Conservation (phyloP, 2,329 filamentous ascomycete genomes). For the Cladosporium austrohemisphaericum region DNA sequence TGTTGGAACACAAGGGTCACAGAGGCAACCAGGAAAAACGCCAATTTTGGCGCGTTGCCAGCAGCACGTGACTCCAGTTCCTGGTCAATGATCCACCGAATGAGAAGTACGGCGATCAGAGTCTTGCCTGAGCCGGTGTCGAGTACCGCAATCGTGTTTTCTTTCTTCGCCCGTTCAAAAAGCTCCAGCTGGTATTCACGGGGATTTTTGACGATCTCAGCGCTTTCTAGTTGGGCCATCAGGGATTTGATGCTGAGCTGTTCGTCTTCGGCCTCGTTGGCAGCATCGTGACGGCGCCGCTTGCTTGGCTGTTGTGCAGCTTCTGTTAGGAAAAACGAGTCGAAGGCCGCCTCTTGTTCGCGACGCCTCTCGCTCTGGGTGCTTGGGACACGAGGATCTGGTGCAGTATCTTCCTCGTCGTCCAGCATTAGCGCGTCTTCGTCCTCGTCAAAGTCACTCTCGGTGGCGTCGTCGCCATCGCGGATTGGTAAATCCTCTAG, state of each 20-base stretch:
- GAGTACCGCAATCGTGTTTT: slow-evolving; percentile 88
- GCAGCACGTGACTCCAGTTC: slow-evolving; percentile 67
- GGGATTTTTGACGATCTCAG: slow-evolving; percentile 67
- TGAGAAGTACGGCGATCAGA: slow-evolving; percentile 82
- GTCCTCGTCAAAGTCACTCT: too few relatives aligned
- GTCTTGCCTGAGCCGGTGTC: slow-evolving; percentile 97
- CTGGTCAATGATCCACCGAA: slow-evolving; percentile 70
- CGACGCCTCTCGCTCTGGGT: slow-evolving; percentile 36
- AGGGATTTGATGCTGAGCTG: slow-evolving; percentile 52
- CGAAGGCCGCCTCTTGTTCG: slow-evolving; percentile 42
- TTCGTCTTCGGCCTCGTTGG: slow-evolving; percentile 37
- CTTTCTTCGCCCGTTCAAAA: slow-evolving; percentile 77
- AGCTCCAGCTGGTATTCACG: slow-evolving; percentile 90
- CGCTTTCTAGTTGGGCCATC: slow-evolving; percentile 50
- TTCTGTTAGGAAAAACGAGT: slow-evolving; percentile 40
- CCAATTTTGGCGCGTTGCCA: slow-evolving; percentile 60
- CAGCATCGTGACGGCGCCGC: slow-evolving; percentile 26
- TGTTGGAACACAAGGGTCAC: slow-evolving; percentile 91
- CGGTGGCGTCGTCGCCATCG: not conserved
- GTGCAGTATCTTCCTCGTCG: slow-evolving; percentile 19
- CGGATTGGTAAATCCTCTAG: too few relatives aligned
- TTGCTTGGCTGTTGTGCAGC: slow-evolving; percentile 39
- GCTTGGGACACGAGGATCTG: slow-evolving; percentile 21
- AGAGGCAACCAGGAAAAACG: slow-evolving; percentile 85
- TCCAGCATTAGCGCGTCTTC: slow-evolving; percentile 4